Evolutionary conservation across 768 basidiomycete genomes (phyloP).

Genomic region (Pluteus cervinus): DNA sequence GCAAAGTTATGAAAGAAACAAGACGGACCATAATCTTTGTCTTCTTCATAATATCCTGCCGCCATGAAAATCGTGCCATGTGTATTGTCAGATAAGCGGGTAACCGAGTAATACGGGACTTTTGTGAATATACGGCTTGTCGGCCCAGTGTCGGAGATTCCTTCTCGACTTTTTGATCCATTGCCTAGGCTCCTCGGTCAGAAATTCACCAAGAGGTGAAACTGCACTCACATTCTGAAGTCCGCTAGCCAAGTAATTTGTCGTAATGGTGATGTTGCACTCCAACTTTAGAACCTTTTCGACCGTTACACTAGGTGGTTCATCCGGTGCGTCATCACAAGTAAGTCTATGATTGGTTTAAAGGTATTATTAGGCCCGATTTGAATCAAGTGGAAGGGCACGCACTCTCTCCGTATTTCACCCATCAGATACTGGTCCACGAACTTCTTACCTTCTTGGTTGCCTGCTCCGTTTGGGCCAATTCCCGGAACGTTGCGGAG

Average conservation of each 20-base stretch:
- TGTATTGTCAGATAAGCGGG: conserved; percentile 86
- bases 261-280: conserved; percentile 83
- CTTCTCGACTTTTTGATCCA: conserved; percentile 88
- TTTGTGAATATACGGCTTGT: conserved; percentile 76
- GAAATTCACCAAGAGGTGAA: conserved; percentile 3
- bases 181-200: conserved; percentile 44
- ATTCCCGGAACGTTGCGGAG: conserved; percentile 63
- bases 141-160: conserved; percentile 73
- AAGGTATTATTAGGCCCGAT: too few species aligned
- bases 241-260: conserved; percentile 86
- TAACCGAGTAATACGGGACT: conserved; percentile 74
- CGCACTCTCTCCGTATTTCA: conserved; percentile 64
- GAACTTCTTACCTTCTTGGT: conserved; percentile 45
- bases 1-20: not conserved
- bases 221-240: conserved; percentile 59
- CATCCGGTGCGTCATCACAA: conserved; percentile 80
- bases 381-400: too few species aligned
- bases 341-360: conserved; percentile 56
- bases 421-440: conserved; percentile 81
- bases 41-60: conserved; percentile 84
- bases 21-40: conserved; percentile 88
- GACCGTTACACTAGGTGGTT: conserved; percentile 50
- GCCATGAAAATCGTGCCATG: conserved; percentile 96
- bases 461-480: conserved; percentile 14
- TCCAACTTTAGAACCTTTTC: conserved; percentile 86